Conservation (phyloP, 1,284 basidiomycete species). For the Bjerkandera adusta region DNA sequence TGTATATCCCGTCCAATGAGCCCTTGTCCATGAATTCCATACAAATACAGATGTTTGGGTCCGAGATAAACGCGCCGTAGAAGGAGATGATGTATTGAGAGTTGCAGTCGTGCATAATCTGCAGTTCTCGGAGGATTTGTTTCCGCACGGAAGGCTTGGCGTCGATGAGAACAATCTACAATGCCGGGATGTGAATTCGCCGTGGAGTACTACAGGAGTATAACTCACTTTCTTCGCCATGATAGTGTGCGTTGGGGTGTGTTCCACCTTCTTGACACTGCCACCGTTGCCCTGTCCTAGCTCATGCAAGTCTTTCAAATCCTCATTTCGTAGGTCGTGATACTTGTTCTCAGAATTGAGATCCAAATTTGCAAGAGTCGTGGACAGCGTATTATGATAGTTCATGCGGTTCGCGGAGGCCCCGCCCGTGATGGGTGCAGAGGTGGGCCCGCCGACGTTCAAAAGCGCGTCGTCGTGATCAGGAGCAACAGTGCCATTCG, state of each 20-base stretch:
- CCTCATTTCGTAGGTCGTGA: constrained; percentile 72
- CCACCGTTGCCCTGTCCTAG: constrained; percentile 98
- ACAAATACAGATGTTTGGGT: constrained; percentile 98
- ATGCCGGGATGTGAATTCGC: not conserved
- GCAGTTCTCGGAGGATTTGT: constrained; percentile 95
- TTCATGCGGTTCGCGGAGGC: constrained; percentile 50
- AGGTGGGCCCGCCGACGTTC: constrained; percentile 37
- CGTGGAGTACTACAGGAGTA: not conserved
- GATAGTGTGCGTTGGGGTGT: constrained; percentile 82
- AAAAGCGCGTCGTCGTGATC: constrained; percentile 37
- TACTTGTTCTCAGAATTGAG: constrained; percentile 74
- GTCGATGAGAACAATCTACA: constrained; percentile 94
- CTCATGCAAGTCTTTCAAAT: constrained; percentile 83
- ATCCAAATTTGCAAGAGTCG: constrained; percentile 72
- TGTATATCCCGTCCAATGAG: constrained; percentile 91
- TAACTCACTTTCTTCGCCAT: constrained; percentile 92
- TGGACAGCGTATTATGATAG: constrained; percentile 71
- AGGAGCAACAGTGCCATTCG: constrained; percentile 38
- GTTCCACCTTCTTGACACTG: constrained; percentile 94
- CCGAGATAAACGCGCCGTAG: constrained; percentile 93
- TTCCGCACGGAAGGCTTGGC: constrained; percentile 97
- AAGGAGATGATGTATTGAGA: constrained; percentile 95
- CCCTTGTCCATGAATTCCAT: constrained; percentile 98
- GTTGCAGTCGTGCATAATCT: constrained; percentile 98
- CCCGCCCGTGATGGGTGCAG: constrained; percentile 38